Percentiles rank a stretch among this genome's conserved stretches.
Conservation (phyloP, 345 rosid genomes). For the Populus nigra region DNA sequence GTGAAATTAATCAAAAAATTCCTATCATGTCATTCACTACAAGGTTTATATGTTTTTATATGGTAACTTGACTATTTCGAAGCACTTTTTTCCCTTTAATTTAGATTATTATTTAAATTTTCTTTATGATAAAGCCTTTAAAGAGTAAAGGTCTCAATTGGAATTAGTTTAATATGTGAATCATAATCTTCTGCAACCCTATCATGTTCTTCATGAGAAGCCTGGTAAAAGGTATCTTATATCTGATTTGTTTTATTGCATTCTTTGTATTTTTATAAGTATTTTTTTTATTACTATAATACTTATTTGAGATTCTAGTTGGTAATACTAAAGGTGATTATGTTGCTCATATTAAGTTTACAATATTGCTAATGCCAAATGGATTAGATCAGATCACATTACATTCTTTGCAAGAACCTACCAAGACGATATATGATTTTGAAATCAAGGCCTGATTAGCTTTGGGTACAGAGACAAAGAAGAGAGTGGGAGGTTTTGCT, state of each 20-base stretch:
- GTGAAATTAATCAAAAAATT: slow-evolving; percentile 77
- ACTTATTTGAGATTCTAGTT: not conserved
- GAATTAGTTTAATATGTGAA: slow-evolving; percentile 91
- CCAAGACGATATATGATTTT: slow-evolving; percentile 76
- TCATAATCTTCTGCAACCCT: slow-evolving; percentile 88
- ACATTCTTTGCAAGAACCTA: slow-evolving; percentile 70
- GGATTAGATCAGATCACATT: slow-evolving; percentile 87
- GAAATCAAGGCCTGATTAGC: slow-evolving; percentile 96
- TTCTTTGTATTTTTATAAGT: not conserved
- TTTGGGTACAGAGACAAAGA: slow-evolving; percentile 82
- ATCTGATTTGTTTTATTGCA: too few relatives aligned
- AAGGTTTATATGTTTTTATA: slow-evolving; percentile 41
- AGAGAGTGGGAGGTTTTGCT: slow-evolving; percentile 55
- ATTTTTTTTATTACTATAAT: not conserved
- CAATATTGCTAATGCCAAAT: slow-evolving; percentile 86
- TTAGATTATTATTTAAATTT: not conserved
- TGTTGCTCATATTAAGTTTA: slow-evolving; percentile 90
- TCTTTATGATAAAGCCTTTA: slow-evolving; percentile 53
- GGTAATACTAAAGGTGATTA: slow-evolving; percentile 51
- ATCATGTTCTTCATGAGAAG: slow-evolving; percentile 92
- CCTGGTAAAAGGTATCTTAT: slow-evolving; percentile 46
- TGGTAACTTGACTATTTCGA: not conserved
- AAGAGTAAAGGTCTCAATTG: slow-evolving; percentile 89
- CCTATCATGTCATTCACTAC: slow-evolving; percentile 82
- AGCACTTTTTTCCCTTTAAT: not conserved